Base-by-base conservation (phyloP, 1,284 basidiomycete genomes). In the Trichosporon faecale region DNA sequence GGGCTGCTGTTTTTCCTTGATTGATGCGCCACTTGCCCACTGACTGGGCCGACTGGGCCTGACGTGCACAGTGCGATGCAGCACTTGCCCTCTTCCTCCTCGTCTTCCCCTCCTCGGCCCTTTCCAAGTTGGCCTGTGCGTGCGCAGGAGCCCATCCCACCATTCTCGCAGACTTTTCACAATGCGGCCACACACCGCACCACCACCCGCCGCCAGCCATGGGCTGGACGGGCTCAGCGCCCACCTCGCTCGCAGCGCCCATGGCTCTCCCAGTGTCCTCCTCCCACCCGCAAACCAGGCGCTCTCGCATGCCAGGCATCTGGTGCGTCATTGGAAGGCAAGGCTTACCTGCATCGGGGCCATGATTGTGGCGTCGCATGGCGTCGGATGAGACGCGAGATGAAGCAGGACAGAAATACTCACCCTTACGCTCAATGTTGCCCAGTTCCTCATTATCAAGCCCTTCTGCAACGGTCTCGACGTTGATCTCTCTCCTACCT, bases 321-420 rank as follows among this genome's bases (percentile, higher is more conserved):
- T n/a, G 57, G 14, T 61, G 57, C 57, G 57, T 31, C 57, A 31
- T 31, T 18, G 57, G 18, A 61, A 33, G 27, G 27, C 18, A 29
- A 61, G 7, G 2, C 29, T 29, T 2, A 7, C 29, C 57, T 33
- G 27, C 57, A 61, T 31, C 29, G 57, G 57, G 57, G 29, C 57
- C 57, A 31, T 61, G 18, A 61, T 61, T 33, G 57, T 61, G 57
- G 57, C 57, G 57, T 33, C 2, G 57, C 57, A 31, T 29, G 57
- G 57, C 57, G 57, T 23, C 18, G 57, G 27, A 29, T 61, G 57
- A 61, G 57, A 61, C 57, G 57, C 57, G n/a, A 9, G 57, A 29
- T 31, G 29, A n/a, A 31, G 27, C 57, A 61, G 57, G 29, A 61
- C 57, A 61, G 29, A 61, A 31, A 61, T 61, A 61, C 57, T 61